phyloP scores from a whole-genome alignment of 768 basidiomycete species.

The Kwoniella newhampshirensis region DNA sequence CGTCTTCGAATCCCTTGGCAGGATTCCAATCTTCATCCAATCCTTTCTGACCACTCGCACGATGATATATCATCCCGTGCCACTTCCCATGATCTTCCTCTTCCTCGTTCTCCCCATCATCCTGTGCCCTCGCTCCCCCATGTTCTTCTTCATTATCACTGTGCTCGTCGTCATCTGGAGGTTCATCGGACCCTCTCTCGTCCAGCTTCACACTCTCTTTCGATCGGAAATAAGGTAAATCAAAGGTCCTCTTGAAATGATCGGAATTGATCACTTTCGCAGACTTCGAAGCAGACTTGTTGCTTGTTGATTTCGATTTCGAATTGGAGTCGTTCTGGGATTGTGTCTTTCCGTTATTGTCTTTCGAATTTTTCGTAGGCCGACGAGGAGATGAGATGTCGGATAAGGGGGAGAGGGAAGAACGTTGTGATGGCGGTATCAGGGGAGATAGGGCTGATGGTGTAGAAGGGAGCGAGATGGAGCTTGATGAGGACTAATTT shows the following conservation, averaged over 20 bases:
- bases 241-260: conserved; percentile 34
- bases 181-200: conserved; percentile 2
- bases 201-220: background rate
- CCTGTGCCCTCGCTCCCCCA: background rate
- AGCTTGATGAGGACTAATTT: conserved; percentile 12
- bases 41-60: conserved; percentile 51
- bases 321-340: background rate
- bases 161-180: conserved; percentile 5
- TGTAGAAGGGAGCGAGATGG: conserved; percentile 26
- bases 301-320: background rate
- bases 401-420: conserved; percentile 19
- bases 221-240: conserved; percentile 26
- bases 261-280: conserved; percentile 38
- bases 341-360: too few relatives aligned
- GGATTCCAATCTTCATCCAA: conserved; percentile 55
- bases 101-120: background rate
- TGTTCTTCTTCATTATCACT: background rate
- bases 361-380: background rate
- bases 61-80: conserved; percentile 24
- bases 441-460: conserved; percentile 24
- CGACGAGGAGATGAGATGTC: conserved; percentile 19
- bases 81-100: conserved; percentile 10
- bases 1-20: conserved; percentile 58
- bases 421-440: conserved; percentile 9
- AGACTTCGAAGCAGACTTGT: conserved; percentile 14